A percentile compares a stretch with the other conserved stretches of the same genome.
Conservation (phyloP, 2,329 filamentous ascomycete species). For the Neonectria coccinea region DNA sequence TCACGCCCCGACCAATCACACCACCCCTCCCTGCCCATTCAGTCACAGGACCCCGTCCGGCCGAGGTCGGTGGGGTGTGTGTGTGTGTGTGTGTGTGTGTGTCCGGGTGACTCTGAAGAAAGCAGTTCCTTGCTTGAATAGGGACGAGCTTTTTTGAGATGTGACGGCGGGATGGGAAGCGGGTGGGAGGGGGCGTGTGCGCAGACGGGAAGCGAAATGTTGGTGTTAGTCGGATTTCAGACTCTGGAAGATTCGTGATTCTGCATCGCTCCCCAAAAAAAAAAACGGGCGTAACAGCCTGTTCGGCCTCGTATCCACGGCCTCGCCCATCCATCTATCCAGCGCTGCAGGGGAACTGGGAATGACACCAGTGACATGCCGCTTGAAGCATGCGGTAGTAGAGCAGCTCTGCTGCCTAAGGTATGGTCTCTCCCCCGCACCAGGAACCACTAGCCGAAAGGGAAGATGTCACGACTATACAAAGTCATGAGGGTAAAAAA, state of each 20-base stretch:
- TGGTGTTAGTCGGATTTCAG: background rate
- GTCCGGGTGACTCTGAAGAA: background rate
- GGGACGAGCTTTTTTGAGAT: background rate
- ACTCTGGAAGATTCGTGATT: background rate
- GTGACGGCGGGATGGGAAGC: constrained; percentile 19
- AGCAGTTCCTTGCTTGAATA: background rate
- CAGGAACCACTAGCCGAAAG: background rate
- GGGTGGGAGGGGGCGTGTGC: constrained; percentile 30
- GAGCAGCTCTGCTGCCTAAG: constrained; percentile 25
- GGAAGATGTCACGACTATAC: background rate
- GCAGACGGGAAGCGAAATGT: constrained; percentile 2
- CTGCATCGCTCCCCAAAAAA: background rate
- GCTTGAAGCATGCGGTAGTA: too few species aligned
- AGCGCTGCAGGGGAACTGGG: background rate
- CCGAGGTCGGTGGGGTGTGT: background rate
- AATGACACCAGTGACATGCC: background rate
- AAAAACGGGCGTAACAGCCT: constrained; percentile 2
- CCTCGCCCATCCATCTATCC: background rate
- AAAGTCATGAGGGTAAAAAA: background rate
- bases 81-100: background rate
- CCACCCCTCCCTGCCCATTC: background rate
- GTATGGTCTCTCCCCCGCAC: constrained; percentile 7
- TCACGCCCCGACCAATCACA: background rate
- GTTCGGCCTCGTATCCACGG: constrained; percentile 7
- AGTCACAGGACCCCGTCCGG: background rate